Conservation (phyloP, 2,329 filamentous ascomycete species). For the Chrysoporthe deuterocubensis region DNA sequence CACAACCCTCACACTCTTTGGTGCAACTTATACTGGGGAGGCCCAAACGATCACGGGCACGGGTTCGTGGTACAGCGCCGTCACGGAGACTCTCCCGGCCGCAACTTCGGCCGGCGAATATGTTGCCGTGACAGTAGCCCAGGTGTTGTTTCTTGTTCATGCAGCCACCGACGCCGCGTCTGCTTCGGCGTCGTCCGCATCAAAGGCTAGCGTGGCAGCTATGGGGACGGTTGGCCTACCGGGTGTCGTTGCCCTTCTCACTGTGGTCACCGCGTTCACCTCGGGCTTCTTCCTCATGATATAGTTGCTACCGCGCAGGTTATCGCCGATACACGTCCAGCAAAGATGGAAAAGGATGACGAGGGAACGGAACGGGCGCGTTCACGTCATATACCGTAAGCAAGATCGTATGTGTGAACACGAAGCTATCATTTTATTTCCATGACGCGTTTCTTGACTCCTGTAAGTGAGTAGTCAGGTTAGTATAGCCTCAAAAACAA, state of each 20-base stretch:
- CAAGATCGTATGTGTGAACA: too few species aligned
- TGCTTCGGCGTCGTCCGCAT: not conserved
- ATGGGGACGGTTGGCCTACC: not conserved
- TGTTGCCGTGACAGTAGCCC: not conserved
- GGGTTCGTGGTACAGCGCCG: not conserved
- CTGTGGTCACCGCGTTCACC: conserved; percentile 6
- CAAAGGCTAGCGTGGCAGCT: not conserved
- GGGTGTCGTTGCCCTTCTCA: not conserved
- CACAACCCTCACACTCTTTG: conserved; percentile 15
- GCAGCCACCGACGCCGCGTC: conserved; percentile 2
- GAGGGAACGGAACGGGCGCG: too few species aligned
- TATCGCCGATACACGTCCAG: too few species aligned
- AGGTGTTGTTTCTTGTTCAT: conserved; percentile 17
- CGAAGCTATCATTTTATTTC: too few species aligned
- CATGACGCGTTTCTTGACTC: too few species aligned
- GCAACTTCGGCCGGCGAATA: not conserved
- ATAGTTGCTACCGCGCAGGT: not conserved
- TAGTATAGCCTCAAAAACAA: too few species aligned
- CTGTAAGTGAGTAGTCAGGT: too few species aligned
- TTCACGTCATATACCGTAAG: too few species aligned
- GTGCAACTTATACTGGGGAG: conserved; percentile 4
- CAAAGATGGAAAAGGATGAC: not conserved
- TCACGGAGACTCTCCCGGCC: not conserved
- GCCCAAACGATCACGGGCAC: not conserved
- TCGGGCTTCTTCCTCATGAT: conserved; percentile 18